Evolutionary conservation across 305 asterid genomes (phyloP), one percentile per base, ranked within the genome.

Genomic region (Solanum hybrid): DNA sequence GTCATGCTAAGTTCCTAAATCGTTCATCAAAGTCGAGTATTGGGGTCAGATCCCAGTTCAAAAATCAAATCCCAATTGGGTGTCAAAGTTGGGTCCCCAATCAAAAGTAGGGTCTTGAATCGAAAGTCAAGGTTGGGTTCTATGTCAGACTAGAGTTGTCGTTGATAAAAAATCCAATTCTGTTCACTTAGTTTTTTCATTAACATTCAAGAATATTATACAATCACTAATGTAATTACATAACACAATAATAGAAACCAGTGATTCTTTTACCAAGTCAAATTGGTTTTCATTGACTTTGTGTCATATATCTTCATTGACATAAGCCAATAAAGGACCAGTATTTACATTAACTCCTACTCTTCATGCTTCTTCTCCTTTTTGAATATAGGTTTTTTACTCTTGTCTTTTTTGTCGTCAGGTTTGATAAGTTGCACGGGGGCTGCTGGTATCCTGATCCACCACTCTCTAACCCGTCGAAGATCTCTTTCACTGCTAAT

Each of bases 381-480:
- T 77, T 34, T 77, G 13, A 69, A 34, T 77, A 77, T 35, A 40
- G 69, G n/a, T 28, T 39, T 78, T 40, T 35, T 39, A n/a, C 11
- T 92, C 35, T 33, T 33, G 35, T 33, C 94, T 96, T 95, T 69
- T 89, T 95, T 96, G 93, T 95, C 96, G 73, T 96, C 97, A 2
- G 89, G 90, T 92, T 94, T 96, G 18, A 94, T 87, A 89, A 97
- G 95, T 89, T 93, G 94, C 78, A 97, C 97, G 1, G 98, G 98
- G 92, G 99, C 98, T 37, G 98, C 99, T 4, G 98, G 99, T 88
- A 97, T 95, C 92, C 98, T 93, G 76, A 85, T 91, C 98, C 99
- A 97, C 99, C 99, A 97, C 90, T 97, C 98, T 89, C 94, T 96
- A 34, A 92, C 86, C 73, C 98, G 95, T 91, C 99, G 92, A 91